phyloP scores from a whole-genome alignment of 441 rosid genomes.

The Corymbia calophylla region DNA sequence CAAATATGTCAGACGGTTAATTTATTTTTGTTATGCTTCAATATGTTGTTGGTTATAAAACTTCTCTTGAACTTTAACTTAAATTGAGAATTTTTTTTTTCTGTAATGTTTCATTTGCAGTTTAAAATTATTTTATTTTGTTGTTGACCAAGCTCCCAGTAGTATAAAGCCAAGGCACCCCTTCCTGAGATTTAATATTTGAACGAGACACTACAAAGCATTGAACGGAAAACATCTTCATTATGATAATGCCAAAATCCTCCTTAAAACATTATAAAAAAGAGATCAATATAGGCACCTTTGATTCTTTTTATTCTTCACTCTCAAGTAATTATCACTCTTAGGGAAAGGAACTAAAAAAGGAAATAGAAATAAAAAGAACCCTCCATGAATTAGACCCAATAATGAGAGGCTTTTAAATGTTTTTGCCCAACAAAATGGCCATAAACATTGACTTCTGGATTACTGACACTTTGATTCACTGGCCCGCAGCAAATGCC shows the following conservation, averaged over 20 bases:
- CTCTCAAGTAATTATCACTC: neutral
- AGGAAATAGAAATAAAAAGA: accelerated
- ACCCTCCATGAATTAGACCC: neutral
- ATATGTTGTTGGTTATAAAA: neutral
- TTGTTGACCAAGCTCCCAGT: neutral
- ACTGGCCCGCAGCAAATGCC: constrained; percentile 56
- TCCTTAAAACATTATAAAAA: neutral
- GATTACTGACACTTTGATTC: neutral
- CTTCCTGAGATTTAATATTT: neutral
- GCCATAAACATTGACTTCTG: neutral
- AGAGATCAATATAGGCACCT: neutral
- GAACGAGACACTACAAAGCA: neutral
- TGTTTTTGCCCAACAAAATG: neutral
- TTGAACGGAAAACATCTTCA: neutral
- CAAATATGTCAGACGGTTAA: neutral
- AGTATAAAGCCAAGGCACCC: neutral
- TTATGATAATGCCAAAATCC: neutral
- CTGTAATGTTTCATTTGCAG: neutral
- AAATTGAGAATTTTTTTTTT: neutral
- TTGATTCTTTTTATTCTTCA: neutral
- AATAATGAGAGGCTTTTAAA: neutral
- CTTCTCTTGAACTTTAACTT: neutral
- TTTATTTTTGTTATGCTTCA: neutral
- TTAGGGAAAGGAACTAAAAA: neutral
- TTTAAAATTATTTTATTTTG: neutral